phyloP scores from a whole-genome alignment of 2,329 filamentous ascomycete species.

The Myriosclerotinia scirpicola region DNA sequence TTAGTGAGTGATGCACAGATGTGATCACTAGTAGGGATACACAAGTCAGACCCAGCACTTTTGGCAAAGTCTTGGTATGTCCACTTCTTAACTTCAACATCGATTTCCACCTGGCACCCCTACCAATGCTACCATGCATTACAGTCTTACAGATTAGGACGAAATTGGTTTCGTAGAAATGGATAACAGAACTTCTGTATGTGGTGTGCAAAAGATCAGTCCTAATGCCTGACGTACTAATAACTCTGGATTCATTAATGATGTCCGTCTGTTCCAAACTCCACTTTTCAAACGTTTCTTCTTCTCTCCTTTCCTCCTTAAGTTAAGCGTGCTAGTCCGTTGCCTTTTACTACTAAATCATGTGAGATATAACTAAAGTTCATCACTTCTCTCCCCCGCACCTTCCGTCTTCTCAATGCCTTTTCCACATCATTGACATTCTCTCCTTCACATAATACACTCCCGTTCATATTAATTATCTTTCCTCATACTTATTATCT shows the following conservation, averaged over 20 bases:
- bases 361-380: constrained; percentile 10
- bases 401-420: constrained; percentile 6
- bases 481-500: not conserved
- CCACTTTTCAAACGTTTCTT: constrained; percentile 14
- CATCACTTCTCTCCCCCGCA: constrained; percentile 6
- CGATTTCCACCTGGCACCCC: not conserved
- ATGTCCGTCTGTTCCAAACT: constrained; percentile 1
- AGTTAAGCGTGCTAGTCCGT: constrained; percentile 8
- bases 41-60: not conserved
- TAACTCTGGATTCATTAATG: constrained; percentile 5
- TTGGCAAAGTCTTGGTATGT: constrained; percentile 8
- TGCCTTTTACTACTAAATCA: constrained; percentile 2
- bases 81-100: constrained; percentile 9
- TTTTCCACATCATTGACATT: not conserved
- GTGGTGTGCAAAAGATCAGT: not conserved
- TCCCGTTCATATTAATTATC: no score
- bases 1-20: constrained; percentile 3
- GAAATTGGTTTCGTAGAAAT: not conserved
- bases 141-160: constrained; percentile 18
- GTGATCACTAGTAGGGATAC: not conserved
- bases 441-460: not conserved
- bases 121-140: constrained; percentile 20
- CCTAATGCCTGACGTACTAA: constrained; percentile 2
- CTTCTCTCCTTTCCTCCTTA: constrained; percentile 10
- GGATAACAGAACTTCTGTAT: not conserved